phyloP scores from a whole-genome alignment of 352 stramenopile genomes.

The Globisporangium echinulatum region DNA sequence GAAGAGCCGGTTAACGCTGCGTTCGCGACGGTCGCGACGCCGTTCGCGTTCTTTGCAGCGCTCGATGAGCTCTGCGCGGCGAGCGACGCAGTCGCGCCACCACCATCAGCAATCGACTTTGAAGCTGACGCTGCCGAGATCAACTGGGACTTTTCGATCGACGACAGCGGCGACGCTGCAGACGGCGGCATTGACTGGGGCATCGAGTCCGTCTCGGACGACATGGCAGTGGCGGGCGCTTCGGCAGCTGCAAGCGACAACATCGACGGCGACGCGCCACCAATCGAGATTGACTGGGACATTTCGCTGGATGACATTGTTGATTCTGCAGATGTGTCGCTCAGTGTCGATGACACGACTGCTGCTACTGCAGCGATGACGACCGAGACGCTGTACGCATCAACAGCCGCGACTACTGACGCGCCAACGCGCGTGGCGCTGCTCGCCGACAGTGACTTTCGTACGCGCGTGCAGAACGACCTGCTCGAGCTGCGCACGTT shows the following conservation, averaged over 20 bases:
- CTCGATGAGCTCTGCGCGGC: constrained; percentile 41
- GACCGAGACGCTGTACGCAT: not conserved
- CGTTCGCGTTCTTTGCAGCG: constrained; percentile 52
- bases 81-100: constrained; percentile 25
- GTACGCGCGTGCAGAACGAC: constrained; percentile 59
- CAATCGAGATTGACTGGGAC: constrained; percentile 73
- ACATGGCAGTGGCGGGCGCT: not conserved
- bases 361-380: not conserved
- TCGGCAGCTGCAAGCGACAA: constrained; percentile 11
- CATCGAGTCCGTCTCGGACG: constrained; percentile 34
- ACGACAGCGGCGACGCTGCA: constrained; percentile 23
- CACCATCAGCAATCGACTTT: constrained; percentile 28
- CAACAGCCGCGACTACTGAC: not conserved
- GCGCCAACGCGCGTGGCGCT: constrained; percentile 39
- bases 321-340: constrained; percentile 15
- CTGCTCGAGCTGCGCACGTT: constrained; percentile 69
- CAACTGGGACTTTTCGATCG: constrained; percentile 67
- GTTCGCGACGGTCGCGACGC: constrained; percentile 30
- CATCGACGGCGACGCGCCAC: constrained; percentile 17
- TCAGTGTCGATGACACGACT: constrained; percentile 5
- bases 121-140: constrained; percentile 55
- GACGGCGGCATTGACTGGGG: constrained; percentile 50
- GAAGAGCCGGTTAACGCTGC: constrained; percentile 16
- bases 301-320: constrained; percentile 46
- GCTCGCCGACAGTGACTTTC: constrained; percentile 50